Base-by-base conservation (phyloP, 371 early-diverging fungal genomes). In the Dinochytrium kinnereticum region DNA sequence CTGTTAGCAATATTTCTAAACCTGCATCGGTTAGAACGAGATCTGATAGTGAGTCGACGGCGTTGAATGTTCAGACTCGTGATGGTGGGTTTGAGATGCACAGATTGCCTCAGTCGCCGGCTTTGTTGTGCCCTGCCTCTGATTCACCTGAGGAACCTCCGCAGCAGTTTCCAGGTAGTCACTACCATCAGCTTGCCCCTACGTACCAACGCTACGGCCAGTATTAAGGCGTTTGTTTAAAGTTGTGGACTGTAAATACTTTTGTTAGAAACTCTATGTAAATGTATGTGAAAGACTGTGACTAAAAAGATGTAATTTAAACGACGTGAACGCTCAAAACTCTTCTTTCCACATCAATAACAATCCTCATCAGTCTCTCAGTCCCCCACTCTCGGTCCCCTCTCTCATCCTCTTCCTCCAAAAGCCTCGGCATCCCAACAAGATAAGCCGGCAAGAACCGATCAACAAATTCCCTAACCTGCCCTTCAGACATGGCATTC, bases 361-460 rank as follows among this genome's bases (percentile, higher is more conserved):
- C 50, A 26, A 64, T 49, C 53, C 26, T 44, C 70, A 75, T 38
- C 34, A 72, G 66, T 10, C 34, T 21, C 13, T 66, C 65, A 15
- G 26, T 31, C 36, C 39, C 37, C 65, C 65, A 53, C 13, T 65
- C 76, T 13, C 28, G 53, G 33, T 24, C 30, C 13, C 3, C 50
- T 61, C 71, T 72, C 88, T 36, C n/a, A 3, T 33, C 30, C 34
- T 61, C 88, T 51, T 85, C 81, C 15, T 76, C 66, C 50, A 82
- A 74, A 39, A 92, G 76, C 15, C 84, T 68, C 3, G 89, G 89
- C 59, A 92, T 75, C 70, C 92, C 92, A 57, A 95, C 80, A 67
- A 91, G 89, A 78, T 98, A 97, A 1, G 90, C 89, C 0, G 97
- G 97, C 93, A 96, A 92, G 76, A 94, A 98, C 39, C 94, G 86